Base-by-base conservation (phyloP, 208 protist species). In the Acanthamoeba lugdunensis region DNA sequence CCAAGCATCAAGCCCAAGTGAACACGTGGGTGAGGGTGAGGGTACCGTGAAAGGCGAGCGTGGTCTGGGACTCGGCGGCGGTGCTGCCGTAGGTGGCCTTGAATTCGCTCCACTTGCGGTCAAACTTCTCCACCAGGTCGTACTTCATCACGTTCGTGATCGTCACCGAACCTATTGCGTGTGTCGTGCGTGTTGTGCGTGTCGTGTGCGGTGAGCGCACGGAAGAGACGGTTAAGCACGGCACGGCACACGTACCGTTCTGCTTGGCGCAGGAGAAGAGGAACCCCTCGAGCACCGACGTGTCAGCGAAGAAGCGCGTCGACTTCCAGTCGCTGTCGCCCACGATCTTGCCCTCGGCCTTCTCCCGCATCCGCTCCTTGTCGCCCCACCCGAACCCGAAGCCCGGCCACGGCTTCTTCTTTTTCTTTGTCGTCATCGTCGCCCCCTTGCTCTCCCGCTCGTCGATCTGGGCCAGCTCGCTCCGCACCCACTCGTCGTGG, bases 31-130 rank as follows among this genome's bases (percentile, higher is more conserved):
- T 4, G 58, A 6, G 23, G 2, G 58, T 41, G 25, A 61, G 18
- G 14, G 52, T 69, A 90, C 84, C 85, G 45, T 91, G 85, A 63
- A 77, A 93, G 50, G 90, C 90, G 21, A 93, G 90, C 13, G 21
- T 25, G 18, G 90, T 25, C 56, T 93, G n/a, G 13, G 90, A n/a
- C 52, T 93, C 67, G 41, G n/a, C 48, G 4, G 25, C 11, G 63
- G 23, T 11, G 90, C 48, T 84, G 4, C 90, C 90, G 50, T 93
- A 93, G 9, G 4, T 63, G 54, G 37, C 71, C 90, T 93, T 81
- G 45, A 85, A 93, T 23, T 84, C 71, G 52, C 21, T 37, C 90
- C 90, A 93, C 50, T 93, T 79, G 23, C 54, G 41, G n/a, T 93
- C 90, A n/a, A 93, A 93, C 13, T 69, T 67, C 41, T 84, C 50